Evolutionary conservation across 176 grass and related monocot species (phyloP), one percentile per base, ranked within the genome.

Genomic region (Phragmites australis): DNA sequence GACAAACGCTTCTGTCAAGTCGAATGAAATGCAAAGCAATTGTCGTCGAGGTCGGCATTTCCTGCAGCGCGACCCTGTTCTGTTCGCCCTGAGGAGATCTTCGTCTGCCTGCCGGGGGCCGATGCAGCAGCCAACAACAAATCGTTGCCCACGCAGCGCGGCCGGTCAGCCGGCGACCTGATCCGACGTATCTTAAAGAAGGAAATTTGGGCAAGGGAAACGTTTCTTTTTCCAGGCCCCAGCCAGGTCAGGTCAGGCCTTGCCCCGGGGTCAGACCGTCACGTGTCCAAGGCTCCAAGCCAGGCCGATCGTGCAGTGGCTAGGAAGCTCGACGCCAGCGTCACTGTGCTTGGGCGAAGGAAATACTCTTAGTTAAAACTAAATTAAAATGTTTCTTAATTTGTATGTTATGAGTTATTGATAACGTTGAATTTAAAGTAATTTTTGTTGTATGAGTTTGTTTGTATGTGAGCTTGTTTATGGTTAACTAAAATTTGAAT

Each of bases 171-270:
- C 29, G 26, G 40, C 63, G 9, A 0, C 31, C 7, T 3, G 86
- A 88, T 88, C 74, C 74, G 74, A 56, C 3, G 86, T 56, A 88
- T 88, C 86, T 72, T 53, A 0, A 26, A 9, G 79, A 9, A 44
- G 53, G 57, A 16, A 47, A 18, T 37, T 31, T 16, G 16, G 66
- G 77, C 29, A 1, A 13, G 45, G 30, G 8, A 78, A 59, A n/a
- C 60, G 30, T 75, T 75, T 81, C 5, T 50, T 80, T 10, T 6
- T 4, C 8, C 39, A 70, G 65, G 18, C 41, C 0, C 30, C 26
- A 8, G 3, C 10, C 26, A 6, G 25, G 3, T 9, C 23, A 13
- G 23, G 18, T 14, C 55, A 6, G 13, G 39, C 39, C 65, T 43
- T 56, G 63, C 52, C 18, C 40, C n/a, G 61, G 17, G 50, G 23